Conservation (phyloP, 345 rosid genomes). For the Mercurialis annua region DNA sequence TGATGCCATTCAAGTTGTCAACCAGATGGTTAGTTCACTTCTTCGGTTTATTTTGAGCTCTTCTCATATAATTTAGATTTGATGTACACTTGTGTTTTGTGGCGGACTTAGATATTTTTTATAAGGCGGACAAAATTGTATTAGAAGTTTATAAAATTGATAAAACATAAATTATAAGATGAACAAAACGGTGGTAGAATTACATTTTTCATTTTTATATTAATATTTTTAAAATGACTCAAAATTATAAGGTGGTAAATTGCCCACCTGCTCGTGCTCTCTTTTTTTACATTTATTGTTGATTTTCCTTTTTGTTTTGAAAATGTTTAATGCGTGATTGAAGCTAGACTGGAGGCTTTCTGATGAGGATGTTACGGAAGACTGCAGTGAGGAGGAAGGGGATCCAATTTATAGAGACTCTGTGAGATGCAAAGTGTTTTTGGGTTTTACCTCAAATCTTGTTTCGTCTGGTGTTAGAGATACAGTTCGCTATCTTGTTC, state of each 20-base stretch:
- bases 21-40: constrained; percentile 60
- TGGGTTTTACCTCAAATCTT: constrained; percentile 96
- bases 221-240: too few relatives aligned
- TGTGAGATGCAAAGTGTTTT: constrained; percentile 76
- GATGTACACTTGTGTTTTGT: not conserved
- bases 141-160: too few relatives aligned
- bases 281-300: not conserved
- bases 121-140: too few relatives aligned
- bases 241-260: too few relatives aligned
- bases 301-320: not conserved
- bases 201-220: too few relatives aligned
- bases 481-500: constrained; percentile 61
- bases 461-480: constrained; percentile 92
- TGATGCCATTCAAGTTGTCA: constrained; percentile 70
- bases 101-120: not conserved
- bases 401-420: constrained; percentile 58
- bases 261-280: too few relatives aligned
- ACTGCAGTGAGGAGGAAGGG: constrained; percentile 70
- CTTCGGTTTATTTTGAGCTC: not conserved
- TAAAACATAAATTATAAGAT: too few relatives aligned
- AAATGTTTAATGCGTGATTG: constrained; percentile 23
- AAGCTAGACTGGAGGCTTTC: constrained; percentile 93
- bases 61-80: too few relatives aligned
- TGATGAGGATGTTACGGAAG: constrained; percentile 56
- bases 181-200: too few relatives aligned